phyloP scores from a whole-genome alignment of 108 stramenopile species.

The Nannochloropsis oceanica region DNA sequence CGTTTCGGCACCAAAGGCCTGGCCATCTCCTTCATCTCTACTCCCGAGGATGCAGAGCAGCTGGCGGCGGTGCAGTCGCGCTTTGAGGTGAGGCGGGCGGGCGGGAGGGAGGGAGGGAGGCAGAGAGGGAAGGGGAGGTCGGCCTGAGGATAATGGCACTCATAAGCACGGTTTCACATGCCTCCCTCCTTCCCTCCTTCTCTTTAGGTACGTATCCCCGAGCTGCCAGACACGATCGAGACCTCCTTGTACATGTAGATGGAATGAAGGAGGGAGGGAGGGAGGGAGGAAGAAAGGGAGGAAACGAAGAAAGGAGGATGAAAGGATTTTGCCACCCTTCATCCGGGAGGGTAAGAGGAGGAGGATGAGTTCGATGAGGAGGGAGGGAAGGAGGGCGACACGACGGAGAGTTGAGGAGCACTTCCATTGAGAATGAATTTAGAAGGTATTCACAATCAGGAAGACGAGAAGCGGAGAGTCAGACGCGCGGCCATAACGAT shows the following conservation, averaged over 20 bases:
- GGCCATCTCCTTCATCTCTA: conserved; percentile 91
- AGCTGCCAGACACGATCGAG: conserved; percentile 95
- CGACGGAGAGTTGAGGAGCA: no score
- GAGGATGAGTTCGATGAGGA: background rate
- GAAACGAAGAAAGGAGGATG: background rate
- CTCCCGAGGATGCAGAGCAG: conserved; percentile 75
- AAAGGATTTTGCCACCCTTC: no score
- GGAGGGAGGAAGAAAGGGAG: background rate
- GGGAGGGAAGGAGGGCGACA: no score
- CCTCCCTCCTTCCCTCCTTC: background rate
- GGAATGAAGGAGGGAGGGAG: background rate
- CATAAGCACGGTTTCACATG: background rate
- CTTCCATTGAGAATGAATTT: no score
- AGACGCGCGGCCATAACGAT: no score
- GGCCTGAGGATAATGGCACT: background rate
- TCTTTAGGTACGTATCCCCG: conserved; percentile 57
- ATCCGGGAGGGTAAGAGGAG: background rate
- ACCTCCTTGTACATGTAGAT: conserved; percentile 76
- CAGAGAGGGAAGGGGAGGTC: background rate
- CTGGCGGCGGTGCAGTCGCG: conserved; percentile 84
- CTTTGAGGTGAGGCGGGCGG: conserved; percentile 59
- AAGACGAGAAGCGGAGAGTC: no score
- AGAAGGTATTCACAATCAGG: no score
- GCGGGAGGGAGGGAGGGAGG: background rate
- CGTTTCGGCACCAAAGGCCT: conserved; percentile 99